Conservation (phyloP, 1,284 basidiomycete species). For the Microbotryomycetes sp. region DNA sequence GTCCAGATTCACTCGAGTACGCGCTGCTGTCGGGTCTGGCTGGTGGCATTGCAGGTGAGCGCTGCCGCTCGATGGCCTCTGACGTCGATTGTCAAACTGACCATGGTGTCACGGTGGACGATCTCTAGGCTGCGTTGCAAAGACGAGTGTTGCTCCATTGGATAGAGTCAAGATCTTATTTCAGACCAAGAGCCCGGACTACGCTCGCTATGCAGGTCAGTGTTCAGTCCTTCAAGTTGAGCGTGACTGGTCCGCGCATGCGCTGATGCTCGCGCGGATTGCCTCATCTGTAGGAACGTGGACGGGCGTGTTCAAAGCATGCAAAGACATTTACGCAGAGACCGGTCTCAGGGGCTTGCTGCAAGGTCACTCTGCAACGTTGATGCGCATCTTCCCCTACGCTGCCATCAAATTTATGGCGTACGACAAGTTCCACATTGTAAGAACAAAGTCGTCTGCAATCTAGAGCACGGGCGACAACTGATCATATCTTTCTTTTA, state of each 20-base stretch:
- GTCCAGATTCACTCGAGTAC: slow-evolving; percentile 18
- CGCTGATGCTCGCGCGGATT: neutral
- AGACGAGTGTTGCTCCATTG: slow-evolving; percentile 92
- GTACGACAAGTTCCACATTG: slow-evolving; percentile 79
- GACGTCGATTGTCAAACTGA: neutral
- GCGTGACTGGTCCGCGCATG: neutral
- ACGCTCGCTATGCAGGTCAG: slow-evolving; percentile 81
- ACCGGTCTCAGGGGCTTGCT: slow-evolving; percentile 74
- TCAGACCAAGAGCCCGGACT: slow-evolving; percentile 94
- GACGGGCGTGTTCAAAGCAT: slow-evolving; percentile 77
- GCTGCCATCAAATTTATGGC: slow-evolving; percentile 98
- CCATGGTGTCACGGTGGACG: neutral
- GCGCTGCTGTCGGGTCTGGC: slow-evolving; percentile 33
- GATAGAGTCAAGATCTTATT: slow-evolving; percentile 99
- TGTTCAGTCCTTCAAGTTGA: neutral
- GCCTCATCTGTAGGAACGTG: slow-evolving; percentile 59
- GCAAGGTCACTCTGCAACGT: slow-evolving; percentile 91
- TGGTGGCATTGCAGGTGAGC: slow-evolving; percentile 35
- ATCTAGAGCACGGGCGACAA: too few relatives aligned
- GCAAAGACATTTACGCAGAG: slow-evolving; percentile 60
- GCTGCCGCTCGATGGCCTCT: neutral
- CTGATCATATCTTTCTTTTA: slow-evolving; percentile 1
- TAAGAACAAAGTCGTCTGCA: too few relatives aligned
- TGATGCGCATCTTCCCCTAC: slow-evolving; percentile 74
- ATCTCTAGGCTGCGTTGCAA: slow-evolving; percentile 45